These are phyloP conservation scores for Daucus carota DNA, from an alignment of 129 eudicot genomes.

Conservation along the genomic window DH1_v3.0 NC_030383.2:6659501-6660000, in stretches of 20 bases:
- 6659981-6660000: neutral
- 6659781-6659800: neutral
- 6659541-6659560: conserved; percentile 34
- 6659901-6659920: neutral
- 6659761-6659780: conserved; percentile 7
- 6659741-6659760: conserved; percentile 17
- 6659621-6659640: conserved; percentile 52
- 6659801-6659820: neutral
- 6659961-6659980: neutral
- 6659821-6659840: neutral
- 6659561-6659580: conserved; percentile 52
- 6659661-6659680: conserved; percentile 76
- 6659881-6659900: neutral
- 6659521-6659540: conserved; percentile 42
- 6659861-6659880: neutral
- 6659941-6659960: neutral
- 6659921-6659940: neutral
- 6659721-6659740: conserved; percentile 5
- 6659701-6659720: conserved; percentile 7
- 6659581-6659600: conserved; percentile 75
- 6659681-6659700: conserved; percentile 22
- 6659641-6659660: conserved; percentile 62
- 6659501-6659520: conserved; percentile 58
- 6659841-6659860: neutral
- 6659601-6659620: conserved; percentile 80